Evolutionary conservation across 192 early-diverging fungal genomes (phyloP).

Genomic region (Rhizoclosmatium globosum): DNA sequence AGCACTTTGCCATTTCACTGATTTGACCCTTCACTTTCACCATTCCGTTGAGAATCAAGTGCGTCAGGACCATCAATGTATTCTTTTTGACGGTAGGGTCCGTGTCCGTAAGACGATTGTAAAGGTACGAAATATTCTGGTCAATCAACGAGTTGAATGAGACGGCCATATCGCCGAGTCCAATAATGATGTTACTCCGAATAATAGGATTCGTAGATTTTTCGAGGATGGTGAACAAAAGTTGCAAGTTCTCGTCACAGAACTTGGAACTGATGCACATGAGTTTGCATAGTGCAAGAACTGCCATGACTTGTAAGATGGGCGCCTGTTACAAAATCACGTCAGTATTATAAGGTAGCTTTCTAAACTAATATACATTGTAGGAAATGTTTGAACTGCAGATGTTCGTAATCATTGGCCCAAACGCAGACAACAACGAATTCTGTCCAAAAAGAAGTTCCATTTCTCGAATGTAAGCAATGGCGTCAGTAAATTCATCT

Average conservation of each 20-base stretch:
- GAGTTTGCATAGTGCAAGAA: constrained; percentile 90
- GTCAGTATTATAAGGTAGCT: background rate
- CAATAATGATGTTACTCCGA: constrained; percentile 94
- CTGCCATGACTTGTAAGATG: constrained; percentile 87
- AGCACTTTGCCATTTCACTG: constrained; percentile 97
- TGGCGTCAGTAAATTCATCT: constrained; percentile 94
- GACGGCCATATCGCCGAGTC: constrained; percentile 97
- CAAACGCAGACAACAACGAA: constrained; percentile 83
- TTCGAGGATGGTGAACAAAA: constrained; percentile 90
- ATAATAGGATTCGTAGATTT: constrained; percentile 85
- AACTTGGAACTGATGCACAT: constrained; percentile 97
- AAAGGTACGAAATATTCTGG: constrained; percentile 94
- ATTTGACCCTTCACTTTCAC: constrained; percentile 99
- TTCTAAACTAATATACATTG: constrained; percentile 58
- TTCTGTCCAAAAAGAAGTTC: constrained; percentile 85
- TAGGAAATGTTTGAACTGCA: constrained; percentile 85
- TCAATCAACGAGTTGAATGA: constrained; percentile 97
- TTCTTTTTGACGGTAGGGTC: constrained; percentile 92
- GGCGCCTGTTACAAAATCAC: constrained; percentile 65
- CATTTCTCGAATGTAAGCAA: constrained; percentile 86
- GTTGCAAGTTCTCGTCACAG: constrained; percentile 90
- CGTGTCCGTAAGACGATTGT: constrained; percentile 84
- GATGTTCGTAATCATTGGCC: constrained; percentile 81
- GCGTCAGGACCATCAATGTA: constrained; percentile 97
- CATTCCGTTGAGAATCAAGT: constrained; percentile 98